These are phyloP conservation scores for Castanopsis chinensis DNA, from an alignment of 306 rosid genomes.

Conservation along the genomic window DNA sequence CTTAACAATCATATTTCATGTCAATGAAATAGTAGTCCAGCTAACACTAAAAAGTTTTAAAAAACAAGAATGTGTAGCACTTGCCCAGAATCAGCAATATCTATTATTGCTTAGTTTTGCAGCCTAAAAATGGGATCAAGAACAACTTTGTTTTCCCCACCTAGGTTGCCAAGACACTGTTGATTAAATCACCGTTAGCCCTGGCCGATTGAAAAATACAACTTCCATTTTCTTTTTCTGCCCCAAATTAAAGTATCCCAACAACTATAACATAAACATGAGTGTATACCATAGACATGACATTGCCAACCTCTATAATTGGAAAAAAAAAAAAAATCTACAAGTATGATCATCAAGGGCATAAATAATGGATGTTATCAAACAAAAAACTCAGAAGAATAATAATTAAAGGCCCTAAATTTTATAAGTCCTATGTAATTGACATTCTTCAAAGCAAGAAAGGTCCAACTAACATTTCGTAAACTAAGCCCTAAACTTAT, in stretches of 20 bases:
- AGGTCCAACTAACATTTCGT: background rate
- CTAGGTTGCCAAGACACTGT: too few relatives aligned
- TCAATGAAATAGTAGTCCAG: conserved; percentile 41
- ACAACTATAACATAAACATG: background rate
- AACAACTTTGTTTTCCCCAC: too few relatives aligned
- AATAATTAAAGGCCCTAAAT: too few relatives aligned
- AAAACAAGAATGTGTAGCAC: conserved; percentile 29
- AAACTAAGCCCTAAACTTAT: background rate
- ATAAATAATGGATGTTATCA: too few relatives aligned
- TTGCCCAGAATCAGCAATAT: conserved; percentile 28
- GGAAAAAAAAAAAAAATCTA: background rate
- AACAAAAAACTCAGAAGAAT: too few relatives aligned
- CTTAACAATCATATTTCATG: background rate
- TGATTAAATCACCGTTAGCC: too few relatives aligned
- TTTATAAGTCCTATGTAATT: background rate
- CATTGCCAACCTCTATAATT: background rate
- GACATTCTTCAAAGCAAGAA: too few relatives aligned
- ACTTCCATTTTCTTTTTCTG: too few relatives aligned
- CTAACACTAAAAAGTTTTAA: conserved; percentile 52
- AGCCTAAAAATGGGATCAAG: too few relatives aligned
- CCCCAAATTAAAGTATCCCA: background rate
- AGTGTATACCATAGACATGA: background rate
- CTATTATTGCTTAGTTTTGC: too few relatives aligned
- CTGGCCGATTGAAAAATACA: too few relatives aligned
- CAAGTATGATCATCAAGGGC: background rate